Percentiles rank a stretch among this genome's conserved stretches.
These are phyloP conservation scores for Peribolospora kevripleyi DNA, from an alignment of 768 basidiomycete genomes.

Conservation along the genomic window DNA sequence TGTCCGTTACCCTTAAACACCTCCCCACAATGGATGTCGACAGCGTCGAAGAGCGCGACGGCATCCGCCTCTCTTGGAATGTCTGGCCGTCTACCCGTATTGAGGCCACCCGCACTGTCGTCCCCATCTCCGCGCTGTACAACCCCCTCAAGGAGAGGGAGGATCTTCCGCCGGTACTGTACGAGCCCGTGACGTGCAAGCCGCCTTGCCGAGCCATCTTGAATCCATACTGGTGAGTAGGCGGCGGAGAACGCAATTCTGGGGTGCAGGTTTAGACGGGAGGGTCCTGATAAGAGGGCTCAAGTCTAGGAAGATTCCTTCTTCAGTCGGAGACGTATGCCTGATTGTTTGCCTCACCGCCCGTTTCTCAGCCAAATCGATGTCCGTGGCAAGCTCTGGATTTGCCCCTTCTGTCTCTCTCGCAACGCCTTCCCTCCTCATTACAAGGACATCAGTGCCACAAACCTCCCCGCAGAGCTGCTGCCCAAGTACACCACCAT, in stretches of 20 bases:
- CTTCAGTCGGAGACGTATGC: no score
- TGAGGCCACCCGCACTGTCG: slow-evolving; percentile 90
- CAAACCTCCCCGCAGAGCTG: slow-evolving; percentile 85
- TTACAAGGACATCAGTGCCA: slow-evolving; percentile 95
- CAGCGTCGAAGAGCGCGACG: slow-evolving; percentile 91
- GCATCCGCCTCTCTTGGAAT: slow-evolving; percentile 92
- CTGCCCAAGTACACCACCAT: slow-evolving; percentile 97
- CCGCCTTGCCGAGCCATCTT: slow-evolving; percentile 89
- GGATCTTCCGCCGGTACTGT: slow-evolving; percentile 82
- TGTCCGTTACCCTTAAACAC: background rate
- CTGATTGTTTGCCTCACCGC: no score
- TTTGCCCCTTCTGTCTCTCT: slow-evolving; percentile 92
- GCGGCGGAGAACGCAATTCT: background rate
- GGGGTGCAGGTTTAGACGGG: background rate
- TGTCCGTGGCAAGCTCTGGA: slow-evolving; percentile 96
- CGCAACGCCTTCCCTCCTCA: slow-evolving; percentile 94
- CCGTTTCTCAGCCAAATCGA: slow-evolving; percentile 53
- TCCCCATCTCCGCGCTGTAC: slow-evolving; percentile 94
- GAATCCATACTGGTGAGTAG: slow-evolving; percentile 76
- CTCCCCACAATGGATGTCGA: slow-evolving; percentile 41
- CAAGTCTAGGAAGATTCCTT: no score
- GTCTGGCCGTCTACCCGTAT: slow-evolving; percentile 96
- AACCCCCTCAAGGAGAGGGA: slow-evolving; percentile 81
- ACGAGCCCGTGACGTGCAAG: slow-evolving; percentile 97
- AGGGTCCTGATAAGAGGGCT: no score